Base-by-base conservation (phyloP, 1,284 basidiomycete genomes). In the Apiotrichum sp. region DNA sequence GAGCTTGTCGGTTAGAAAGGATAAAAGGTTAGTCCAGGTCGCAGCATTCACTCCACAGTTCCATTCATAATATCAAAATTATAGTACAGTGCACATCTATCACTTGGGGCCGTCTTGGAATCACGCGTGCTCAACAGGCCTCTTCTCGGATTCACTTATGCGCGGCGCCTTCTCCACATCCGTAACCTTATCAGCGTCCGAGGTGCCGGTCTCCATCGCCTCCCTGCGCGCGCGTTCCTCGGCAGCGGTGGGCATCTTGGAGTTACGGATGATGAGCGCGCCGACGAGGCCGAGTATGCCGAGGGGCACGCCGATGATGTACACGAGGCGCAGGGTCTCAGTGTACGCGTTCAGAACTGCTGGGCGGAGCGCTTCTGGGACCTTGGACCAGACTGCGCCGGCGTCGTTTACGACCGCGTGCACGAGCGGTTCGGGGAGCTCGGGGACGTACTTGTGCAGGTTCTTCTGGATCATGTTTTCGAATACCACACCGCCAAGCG, bases 401-500 rank as follows among this genome's bases (percentile, higher is more conserved):
- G 71, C 67, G 40, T 66, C 63, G 51, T 63, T 65, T 53, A 70
- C 57, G 36, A 75, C 62, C 32, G 62, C 62, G 8, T 47, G 10
- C 29, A 66, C 36, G 44, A 64, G 44, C 6, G 45, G 5, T 10
- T 52, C 50, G 1, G 67, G 55, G 4, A 75, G 56, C 7, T 48
- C 50, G 0, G 73, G 65, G 1, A 66, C 71, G 55, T 65, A 62
- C 38, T 61, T 56, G 43, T 47, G 42, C 7, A 77, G 51, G 49
- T 74, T 69, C 40, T 31, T 33, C 41, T 70, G 67, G 46, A 77
- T 61, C 63, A 69, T 65, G 62, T 76, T 76, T 39, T 66, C 67
- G 52, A 77, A 77, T 10, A 77, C 72, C 4, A 62, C 59, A n/a
- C 72, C 72, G 36, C 62, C 69, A 22, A 76, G 47, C n/a, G 72